Evolutionary conservation across 192 early-diverging fungal species (phyloP).

Genomic region (Glomus cerebriforme): DNA sequence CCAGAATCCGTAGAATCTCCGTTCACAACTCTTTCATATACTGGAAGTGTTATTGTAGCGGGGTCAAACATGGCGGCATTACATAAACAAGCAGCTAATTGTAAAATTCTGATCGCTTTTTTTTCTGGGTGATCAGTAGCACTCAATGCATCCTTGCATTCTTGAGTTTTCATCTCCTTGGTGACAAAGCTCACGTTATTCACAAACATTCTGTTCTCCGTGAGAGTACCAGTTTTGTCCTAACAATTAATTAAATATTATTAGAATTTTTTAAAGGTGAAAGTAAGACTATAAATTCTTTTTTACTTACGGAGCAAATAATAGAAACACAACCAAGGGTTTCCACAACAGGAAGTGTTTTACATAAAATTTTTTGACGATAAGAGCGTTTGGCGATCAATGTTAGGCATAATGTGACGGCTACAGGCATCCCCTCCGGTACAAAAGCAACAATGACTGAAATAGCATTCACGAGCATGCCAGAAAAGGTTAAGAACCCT

Average conservation of each 20-base stretch:
- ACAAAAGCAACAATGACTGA: conserved; percentile 74
- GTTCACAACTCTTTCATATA: conserved; percentile 57
- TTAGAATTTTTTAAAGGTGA: background rate
- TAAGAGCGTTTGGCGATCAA: conserved; percentile 79
- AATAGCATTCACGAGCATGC: conserved; percentile 51
- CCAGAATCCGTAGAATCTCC: conserved; percentile 91
- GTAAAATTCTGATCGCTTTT: conserved; percentile 38
- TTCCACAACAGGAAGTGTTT: conserved; percentile 85
- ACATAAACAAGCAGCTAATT: conserved; percentile 52
- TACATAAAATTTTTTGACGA: conserved; percentile 69
- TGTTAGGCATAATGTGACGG: conserved; percentile 73
- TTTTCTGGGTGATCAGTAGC: conserved; percentile 42
- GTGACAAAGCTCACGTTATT: conserved; percentile 43
- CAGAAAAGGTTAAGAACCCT: background rate
- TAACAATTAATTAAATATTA: conserved; percentile 46
- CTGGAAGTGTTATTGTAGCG: conserved; percentile 47
- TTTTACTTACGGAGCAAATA: conserved; percentile 30
- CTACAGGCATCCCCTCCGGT: conserved; percentile 81
- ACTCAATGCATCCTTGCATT: conserved; percentile 40
- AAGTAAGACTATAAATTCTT: background rate
- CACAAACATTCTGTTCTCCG: conserved; percentile 75
- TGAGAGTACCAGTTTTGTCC: conserved; percentile 96
- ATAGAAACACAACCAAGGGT: conserved; percentile 78
- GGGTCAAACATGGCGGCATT: conserved; percentile 68
- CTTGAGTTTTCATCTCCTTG: background rate